phyloP scores from a whole-genome alignment of 139 green algal species.

The Chlamydomonas schloesseri region DNA sequence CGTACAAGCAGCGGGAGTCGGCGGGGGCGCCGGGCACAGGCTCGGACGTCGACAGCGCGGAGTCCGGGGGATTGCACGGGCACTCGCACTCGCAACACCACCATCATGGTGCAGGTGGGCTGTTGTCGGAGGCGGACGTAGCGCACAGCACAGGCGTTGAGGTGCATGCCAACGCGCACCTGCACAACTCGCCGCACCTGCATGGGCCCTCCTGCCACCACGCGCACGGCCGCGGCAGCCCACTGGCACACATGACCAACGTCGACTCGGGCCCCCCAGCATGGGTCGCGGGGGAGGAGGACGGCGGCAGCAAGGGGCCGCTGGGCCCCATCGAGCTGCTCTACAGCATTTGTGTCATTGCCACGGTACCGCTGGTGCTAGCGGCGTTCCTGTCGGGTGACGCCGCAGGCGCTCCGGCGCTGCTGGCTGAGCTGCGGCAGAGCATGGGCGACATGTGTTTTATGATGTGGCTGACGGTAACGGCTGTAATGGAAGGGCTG shows the following conservation, averaged over 20 bases:
- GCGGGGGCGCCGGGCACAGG: too few species aligned
- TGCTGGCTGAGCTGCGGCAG: not conserved
- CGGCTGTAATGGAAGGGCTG: constrained; percentile 28
- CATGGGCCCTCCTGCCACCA: too few species aligned
- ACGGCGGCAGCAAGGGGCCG: not conserved
- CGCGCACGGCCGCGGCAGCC: not conserved
- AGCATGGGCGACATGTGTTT: not conserved
- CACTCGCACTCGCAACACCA: too few species aligned
- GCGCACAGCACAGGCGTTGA: constrained; percentile 26
- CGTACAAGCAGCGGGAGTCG: too few species aligned
- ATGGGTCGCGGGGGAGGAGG: not conserved
- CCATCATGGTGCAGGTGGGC: too few species aligned
- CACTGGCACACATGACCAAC: not conserved
- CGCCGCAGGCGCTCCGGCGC: not conserved
- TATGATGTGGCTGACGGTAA: not conserved
- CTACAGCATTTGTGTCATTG: constrained; percentile 75
- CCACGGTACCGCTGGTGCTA: constrained; percentile 58
- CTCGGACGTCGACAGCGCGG: too few species aligned
- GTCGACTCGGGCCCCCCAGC: not conserved
- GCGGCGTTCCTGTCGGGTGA: constrained; percentile 64
- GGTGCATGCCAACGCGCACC: not conserved
- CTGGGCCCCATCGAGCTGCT: constrained; percentile 67
- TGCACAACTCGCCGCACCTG: not conserved
- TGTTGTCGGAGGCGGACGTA: too few species aligned
- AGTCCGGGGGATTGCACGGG: too few species aligned